A percentile compares a stretch with the other conserved stretches of the same genome.
Evolutionary conservation across 768 basidiomycete genomes (phyloP).

Genomic region (Candolleomyces efflorescens): DNA sequence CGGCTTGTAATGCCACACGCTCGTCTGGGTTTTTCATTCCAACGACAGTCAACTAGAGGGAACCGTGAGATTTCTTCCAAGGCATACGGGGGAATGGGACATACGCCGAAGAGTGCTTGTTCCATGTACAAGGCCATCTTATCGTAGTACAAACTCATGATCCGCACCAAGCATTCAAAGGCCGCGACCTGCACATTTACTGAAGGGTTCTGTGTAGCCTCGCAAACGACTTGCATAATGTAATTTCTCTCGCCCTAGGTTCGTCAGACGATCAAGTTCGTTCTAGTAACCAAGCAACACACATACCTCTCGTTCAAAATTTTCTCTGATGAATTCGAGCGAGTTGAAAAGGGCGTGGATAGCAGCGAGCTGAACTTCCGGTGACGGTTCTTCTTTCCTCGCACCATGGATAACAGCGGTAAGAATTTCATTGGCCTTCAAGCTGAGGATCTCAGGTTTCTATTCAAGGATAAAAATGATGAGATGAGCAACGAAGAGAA

Average conservation of each 20-base stretch:
- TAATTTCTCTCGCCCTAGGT: conserved; percentile 95
- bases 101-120: conserved; percentile 92
- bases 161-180: conserved; percentile 92
- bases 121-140: conserved; percentile 99
- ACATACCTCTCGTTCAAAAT: conserved; percentile 94
- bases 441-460: conserved; percentile 89
- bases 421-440: conserved; percentile 94
- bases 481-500: conserved; percentile 13
- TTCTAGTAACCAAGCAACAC: conserved; percentile 1
- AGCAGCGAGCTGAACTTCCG: conserved; percentile 90
- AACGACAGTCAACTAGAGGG: conserved; percentile 80
- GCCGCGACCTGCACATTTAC: conserved; percentile 90
- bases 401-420: conserved; percentile 99
- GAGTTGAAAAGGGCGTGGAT: conserved; percentile 93
- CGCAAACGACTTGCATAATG: conserved; percentile 99
- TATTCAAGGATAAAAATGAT: conserved; percentile 28
- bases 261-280: conserved; percentile 6
- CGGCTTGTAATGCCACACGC: conserved; percentile 88
- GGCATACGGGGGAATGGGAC: conserved; percentile 28
- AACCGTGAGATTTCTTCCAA: conserved; percentile 8
- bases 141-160: conserved; percentile 98
- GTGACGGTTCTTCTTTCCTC: conserved; percentile 88
- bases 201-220: conserved; percentile 85
- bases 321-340: conserved; percentile 94
- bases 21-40: conserved; percentile 96